Evolutionary conservation across 768 basidiomycete genomes (phyloP).

Genomic region (Cystofilobasidium capitatum): DNA sequence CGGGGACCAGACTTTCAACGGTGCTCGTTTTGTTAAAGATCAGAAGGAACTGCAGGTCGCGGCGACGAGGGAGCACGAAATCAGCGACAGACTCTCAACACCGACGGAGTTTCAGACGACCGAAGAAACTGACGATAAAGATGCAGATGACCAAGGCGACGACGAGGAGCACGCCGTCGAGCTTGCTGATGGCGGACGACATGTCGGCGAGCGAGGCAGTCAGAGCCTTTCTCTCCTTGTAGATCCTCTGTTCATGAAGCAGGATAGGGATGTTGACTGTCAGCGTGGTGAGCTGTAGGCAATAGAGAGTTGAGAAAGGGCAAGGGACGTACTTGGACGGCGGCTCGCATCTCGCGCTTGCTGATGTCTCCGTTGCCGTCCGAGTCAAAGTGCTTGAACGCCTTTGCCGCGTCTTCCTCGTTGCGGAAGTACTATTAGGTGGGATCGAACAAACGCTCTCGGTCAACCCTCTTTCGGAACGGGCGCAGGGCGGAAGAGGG

Average conservation of each 20-base stretch:
- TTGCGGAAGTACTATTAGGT: slow-evolving; percentile 51
- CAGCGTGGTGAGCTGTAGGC: neutral
- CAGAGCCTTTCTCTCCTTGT: slow-evolving; percentile 63
- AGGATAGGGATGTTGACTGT: neutral
- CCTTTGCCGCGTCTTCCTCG: slow-evolving; percentile 58
- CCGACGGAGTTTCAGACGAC: neutral
- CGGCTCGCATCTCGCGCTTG: slow-evolving; percentile 70
- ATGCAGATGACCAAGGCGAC: slow-evolving; percentile 52
- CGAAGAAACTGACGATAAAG: slow-evolving; percentile 44
- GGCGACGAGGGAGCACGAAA: neutral
- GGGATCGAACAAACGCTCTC: neutral
- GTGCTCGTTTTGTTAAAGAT: slow-evolving; percentile 63
- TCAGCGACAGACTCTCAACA: neutral
- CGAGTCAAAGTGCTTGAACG: slow-evolving; percentile 60
- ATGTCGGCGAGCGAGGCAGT: slow-evolving; percentile 59
- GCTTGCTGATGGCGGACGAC: slow-evolving; percentile 62
- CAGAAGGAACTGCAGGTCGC: slow-evolving; percentile 46
- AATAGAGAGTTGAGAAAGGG: too few relatives aligned
- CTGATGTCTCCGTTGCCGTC: slow-evolving; percentile 74
- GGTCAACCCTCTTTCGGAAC: neutral
- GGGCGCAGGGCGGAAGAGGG: neutral
- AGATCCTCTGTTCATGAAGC: slow-evolving; percentile 46
- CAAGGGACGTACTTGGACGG: slow-evolving; percentile 49
- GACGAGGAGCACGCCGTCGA: slow-evolving; percentile 62
- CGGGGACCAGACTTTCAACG: slow-evolving; percentile 61